Percentiles rank a stretch among this genome's conserved stretches.
Conservation (phyloP, 495 filamentous ascomycete species). For the Entonaema liquescens region DNA sequence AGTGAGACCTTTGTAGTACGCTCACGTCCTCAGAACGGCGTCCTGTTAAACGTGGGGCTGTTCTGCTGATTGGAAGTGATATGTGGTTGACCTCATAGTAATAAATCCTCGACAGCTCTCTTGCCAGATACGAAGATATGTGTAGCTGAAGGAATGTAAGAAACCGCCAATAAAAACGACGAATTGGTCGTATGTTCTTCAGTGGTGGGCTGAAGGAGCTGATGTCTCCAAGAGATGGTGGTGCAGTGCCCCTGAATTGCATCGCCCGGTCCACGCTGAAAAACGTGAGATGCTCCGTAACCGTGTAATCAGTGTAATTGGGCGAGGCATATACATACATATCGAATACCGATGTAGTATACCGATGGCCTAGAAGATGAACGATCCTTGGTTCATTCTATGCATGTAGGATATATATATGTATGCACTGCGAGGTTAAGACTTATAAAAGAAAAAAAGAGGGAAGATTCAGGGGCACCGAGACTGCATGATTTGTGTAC, state of each 20-base stretch:
- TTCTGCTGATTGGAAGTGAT: conserved; percentile 16
- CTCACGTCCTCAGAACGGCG: conserved; percentile 5
- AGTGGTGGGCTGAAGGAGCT: conserved; percentile 38
- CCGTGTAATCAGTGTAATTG: conserved; percentile 5
- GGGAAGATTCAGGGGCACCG: conserved; percentile 10
- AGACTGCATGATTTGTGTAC: neutral
- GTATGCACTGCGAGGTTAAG: conserved; percentile 5
- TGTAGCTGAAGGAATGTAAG: conserved; percentile 38
- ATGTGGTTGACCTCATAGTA: conserved; percentile 11
- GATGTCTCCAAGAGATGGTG: conserved; percentile 24
- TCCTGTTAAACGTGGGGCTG: conserved; percentile 24
- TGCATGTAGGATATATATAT: conserved; percentile 14
- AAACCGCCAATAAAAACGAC: conserved; percentile 33
- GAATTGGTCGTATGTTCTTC: conserved; percentile 24
- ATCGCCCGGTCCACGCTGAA: conserved; percentile 21
- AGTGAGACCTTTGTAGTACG: conserved; percentile 9
- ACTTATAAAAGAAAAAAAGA: conserved; percentile 7
- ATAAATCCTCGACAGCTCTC: conserved; percentile 15
- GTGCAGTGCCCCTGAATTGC: conserved; percentile 30
- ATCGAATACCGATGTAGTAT: conserved; percentile 21
- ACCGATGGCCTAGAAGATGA: conserved; percentile 17
- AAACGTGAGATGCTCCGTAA: conserved; percentile 13
- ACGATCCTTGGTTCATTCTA: conserved; percentile 18
- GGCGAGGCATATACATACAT: conserved; percentile 4
- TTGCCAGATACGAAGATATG: conserved; percentile 23